Conservation (phyloP, 164 flowering plant genomes). For the grape (Vitis vinifera) region ASM3070453v1 NC_081805.1:23654501-23655000, state of each 20-base stretch:
- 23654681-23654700: constrained; percentile 51
- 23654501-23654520: background rate
- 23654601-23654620: constrained; percentile 61
- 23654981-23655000: constrained; percentile 57
- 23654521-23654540: background rate
- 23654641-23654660: constrained; percentile 35
- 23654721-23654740: background rate
- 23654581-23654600: constrained; percentile 30
- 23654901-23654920: background rate
- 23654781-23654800: constrained; percentile 60
- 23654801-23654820: constrained; percentile 58
- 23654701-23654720: background rate
- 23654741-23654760: background rate
- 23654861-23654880: background rate
- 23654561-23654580: constrained; percentile 40
- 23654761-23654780: background rate
- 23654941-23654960: constrained; percentile 67
- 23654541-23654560: constrained; percentile 9
- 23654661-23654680: constrained; percentile 50
- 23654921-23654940: background rate
- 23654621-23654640: constrained; percentile 33
- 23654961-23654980: constrained; percentile 69
- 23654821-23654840: constrained; percentile 82
- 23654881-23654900: background rate
- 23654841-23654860: constrained; percentile 73